Evolutionary conservation across 2,329 filamentous ascomycete genomes (phyloP).

Genomic region (Exophiala calicioides): DNA sequence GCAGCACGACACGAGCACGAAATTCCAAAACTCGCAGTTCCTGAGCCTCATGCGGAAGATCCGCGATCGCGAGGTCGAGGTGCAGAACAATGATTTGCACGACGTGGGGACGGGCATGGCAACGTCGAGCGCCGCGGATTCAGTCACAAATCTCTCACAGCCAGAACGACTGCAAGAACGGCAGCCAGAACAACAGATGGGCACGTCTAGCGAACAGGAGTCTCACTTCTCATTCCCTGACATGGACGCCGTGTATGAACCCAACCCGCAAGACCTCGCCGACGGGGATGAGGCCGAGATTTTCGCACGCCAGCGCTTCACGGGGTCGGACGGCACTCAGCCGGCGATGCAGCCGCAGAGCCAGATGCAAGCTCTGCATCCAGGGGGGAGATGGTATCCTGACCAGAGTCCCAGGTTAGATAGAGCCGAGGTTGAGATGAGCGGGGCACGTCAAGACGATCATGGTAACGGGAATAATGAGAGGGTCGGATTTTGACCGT

Average conservation of each 20-base stretch:
- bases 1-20: slow-evolving; percentile 66
- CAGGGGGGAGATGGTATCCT: slow-evolving; percentile 49
- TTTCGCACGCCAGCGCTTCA: slow-evolving; percentile 20
- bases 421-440: slow-evolving; percentile 14
- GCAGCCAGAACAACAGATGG: neutral
- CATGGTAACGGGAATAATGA: slow-evolving; percentile 8
- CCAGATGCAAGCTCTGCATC: slow-evolving; percentile 46
- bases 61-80: slow-evolving; percentile 68
- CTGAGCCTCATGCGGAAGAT: slow-evolving; percentile 74
- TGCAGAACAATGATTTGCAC: slow-evolving; percentile 70
- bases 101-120: slow-evolving; percentile 36
- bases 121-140: no score
- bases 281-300: neutral
- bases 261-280: slow-evolving; percentile 1
- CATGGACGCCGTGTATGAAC: slow-evolving; percentile 30
- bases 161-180: neutral
- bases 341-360: slow-evolving; percentile 14
- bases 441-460: neutral
- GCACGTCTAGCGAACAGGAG: neutral
- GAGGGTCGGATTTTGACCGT: slow-evolving; percentile 19
- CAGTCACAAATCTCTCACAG: no score
- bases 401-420: slow-evolving; percentile 28
- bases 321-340: slow-evolving; percentile 21
- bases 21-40: slow-evolving; percentile 78
- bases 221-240: slow-evolving; percentile 29